phyloP scores from a whole-genome alignment of 768 basidiomycete genomes.

The Kwoniella shandongensis region DNA sequence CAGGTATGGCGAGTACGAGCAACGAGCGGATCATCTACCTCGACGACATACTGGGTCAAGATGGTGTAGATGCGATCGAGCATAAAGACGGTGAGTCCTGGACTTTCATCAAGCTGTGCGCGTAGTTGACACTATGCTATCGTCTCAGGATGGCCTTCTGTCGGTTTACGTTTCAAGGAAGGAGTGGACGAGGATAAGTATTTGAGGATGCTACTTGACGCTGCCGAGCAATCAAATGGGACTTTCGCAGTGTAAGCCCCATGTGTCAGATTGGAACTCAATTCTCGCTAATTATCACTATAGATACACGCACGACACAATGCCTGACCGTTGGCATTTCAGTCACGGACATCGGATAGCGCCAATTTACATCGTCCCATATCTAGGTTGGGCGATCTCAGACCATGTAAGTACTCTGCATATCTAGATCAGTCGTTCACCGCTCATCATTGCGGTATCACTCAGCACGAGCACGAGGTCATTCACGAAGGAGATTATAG shows the following conservation, averaged over 20 bases:
- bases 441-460: too few species aligned
- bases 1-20: constrained; percentile 90
- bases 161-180: constrained; percentile 73
- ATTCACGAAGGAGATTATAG: constrained; percentile 58
- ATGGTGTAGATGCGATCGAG: constrained; percentile 63
- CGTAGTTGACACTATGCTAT: too few species aligned
- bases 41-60: constrained; percentile 73
- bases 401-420: constrained; percentile 54
- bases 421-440: too few species aligned
- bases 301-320: constrained; percentile 68
- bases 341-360: constrained; percentile 68
- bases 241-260: constrained; percentile 65
- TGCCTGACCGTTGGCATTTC: constrained; percentile 81
- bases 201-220: constrained; percentile 58
- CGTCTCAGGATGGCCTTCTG: constrained; percentile 73
- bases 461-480: constrained; percentile 57
- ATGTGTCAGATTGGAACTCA: not conserved
- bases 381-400: constrained; percentile 76
- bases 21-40: constrained; percentile 72
- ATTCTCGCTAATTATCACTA: not conserved
- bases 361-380: constrained; percentile 79
- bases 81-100: constrained; percentile 67
- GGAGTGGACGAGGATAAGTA: constrained; percentile 59
- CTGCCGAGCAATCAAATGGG: constrained; percentile 61
- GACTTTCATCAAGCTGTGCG: too few species aligned